phyloP scores from a whole-genome alignment of 208 protist species.

The Crithidia sp. region DNA sequence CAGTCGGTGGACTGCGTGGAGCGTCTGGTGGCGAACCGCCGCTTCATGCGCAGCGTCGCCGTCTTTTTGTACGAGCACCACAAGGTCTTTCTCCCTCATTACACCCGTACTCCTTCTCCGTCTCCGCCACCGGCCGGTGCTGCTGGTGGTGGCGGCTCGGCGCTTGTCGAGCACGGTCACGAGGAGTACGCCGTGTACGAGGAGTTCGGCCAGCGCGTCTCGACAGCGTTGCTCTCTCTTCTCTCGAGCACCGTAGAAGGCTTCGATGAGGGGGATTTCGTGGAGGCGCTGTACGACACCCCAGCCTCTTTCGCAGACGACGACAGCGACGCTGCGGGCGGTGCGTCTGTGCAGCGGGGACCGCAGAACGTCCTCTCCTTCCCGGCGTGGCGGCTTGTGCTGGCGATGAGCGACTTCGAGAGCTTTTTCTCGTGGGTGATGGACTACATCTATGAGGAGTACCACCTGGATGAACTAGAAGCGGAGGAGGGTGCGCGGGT shows the following conservation, averaged over 20 bases:
- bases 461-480: slow-evolving; percentile 42
- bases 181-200: slow-evolving; percentile 76
- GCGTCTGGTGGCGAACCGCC: slow-evolving; percentile 49
- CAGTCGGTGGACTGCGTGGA: slow-evolving; percentile 66
- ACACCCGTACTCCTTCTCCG: not conserved
- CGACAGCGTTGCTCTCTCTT: slow-evolving; percentile 55
- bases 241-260: slow-evolving; percentile 49
- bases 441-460: slow-evolving; percentile 88
- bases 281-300: slow-evolving; percentile 72
- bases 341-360: not conserved
- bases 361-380: slow-evolving; percentile 72
- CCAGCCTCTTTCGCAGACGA: slow-evolving; percentile 35
- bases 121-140: not conserved
- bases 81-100: slow-evolving; percentile 65
- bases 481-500: slow-evolving; percentile 28
- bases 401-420: slow-evolving; percentile 82
- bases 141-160: too few species aligned
- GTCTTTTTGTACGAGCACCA: slow-evolving; percentile 77
- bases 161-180: slow-evolving; percentile 57
- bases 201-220: slow-evolving; percentile 54
- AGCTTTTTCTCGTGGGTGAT: slow-evolving; percentile 83
- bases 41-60: slow-evolving; percentile 62
- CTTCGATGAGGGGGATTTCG: slow-evolving; percentile 84
- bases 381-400: slow-evolving; percentile 76
- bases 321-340: not conserved